phyloP scores from a whole-genome alignment of 2,329 filamentous ascomycete species.

The Catunica adiposa region DNA sequence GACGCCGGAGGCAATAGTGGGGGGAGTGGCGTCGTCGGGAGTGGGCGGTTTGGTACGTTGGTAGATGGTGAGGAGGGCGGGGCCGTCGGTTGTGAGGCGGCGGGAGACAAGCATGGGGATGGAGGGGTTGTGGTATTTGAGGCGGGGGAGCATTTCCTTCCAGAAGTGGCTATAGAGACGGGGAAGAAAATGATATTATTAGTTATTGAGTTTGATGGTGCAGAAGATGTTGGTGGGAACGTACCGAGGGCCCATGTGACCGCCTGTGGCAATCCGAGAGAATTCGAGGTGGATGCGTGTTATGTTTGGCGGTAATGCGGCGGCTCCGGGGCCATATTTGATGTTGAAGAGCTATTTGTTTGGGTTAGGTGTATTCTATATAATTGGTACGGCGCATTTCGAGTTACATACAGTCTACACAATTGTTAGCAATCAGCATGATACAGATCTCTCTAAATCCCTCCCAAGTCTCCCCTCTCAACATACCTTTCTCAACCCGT shows the following conservation, averaged over 20 bases:
- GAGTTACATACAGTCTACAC: conserved; percentile 8
- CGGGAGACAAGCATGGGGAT: conserved; percentile 71
- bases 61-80: conserved; percentile 50
- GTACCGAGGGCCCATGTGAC: conserved; percentile 59
- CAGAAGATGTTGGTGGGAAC: conserved; percentile 15
- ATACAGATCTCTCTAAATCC: neutral
- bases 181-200: conserved; percentile 15
- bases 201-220: conserved; percentile 15
- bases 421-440: neutral
- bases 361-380: neutral
- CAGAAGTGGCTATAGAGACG: conserved; percentile 59
- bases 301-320: conserved; percentile 60
- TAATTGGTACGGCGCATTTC: conserved; percentile 12
- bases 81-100: conserved; percentile 35
- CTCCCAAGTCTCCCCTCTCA: neutral
- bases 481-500: conserved; percentile 50
- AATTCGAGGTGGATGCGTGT: conserved; percentile 63
- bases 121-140: conserved; percentile 89
- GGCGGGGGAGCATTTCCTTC: conserved; percentile 60
- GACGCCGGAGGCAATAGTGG: conserved; percentile 27
- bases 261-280: conserved; percentile 40
- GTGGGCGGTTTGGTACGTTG: conserved; percentile 28
- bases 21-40: conserved; percentile 23
- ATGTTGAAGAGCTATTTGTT: conserved; percentile 49
- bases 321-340: conserved; percentile 67